Evolutionary conservation across 2,329 filamentous ascomycete species (phyloP), one percentile per base, ranked within the genome.

Genomic region (Gyromitra esculenta): DNA sequence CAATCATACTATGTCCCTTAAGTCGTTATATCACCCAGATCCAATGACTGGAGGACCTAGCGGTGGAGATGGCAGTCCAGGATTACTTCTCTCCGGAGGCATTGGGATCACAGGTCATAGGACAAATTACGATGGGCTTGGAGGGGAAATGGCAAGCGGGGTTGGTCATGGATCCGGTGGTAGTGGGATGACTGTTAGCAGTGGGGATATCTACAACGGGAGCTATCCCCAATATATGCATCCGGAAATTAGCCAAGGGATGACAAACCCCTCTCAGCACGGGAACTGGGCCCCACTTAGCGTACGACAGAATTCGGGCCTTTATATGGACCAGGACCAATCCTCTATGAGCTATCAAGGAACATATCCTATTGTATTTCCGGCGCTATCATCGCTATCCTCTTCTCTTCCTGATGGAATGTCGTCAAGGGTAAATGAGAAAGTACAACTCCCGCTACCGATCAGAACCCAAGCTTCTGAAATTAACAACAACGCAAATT

Each of bases 291-390:
- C 75, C 21, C 48, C 77, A 11, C 39, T 77, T 9, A 15, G 73
- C 9, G 57, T 60, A 39, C 50, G 76, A 15, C 73, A 72, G 43
- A 45, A 50, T 25, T 41, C 77, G 6, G 63, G 70, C 8, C 64
- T 78, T 5, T 78, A 77, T 35, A 62, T 78, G 9, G 77, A 77
- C n/a, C 75, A 76, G 25, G 77, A 78, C 9, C 69, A 72, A 37
- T 63, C 63, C 45, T 35, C 43, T 4, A 66, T 76, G 54, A 35
- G 15, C 31, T 78, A 77, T 43, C 59, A 66, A 31, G 75, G 72
- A 45, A 54, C 50, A 2, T 77, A 72, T 52, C 62, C 60, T 13
- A 52, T 69, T 13, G 72, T 77, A 11, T 78, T 78, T 52, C 77
- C 77, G 9, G 77, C 75, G 11, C 52, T 78, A 6, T 57, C 37